Base-by-base conservation (phyloP, 176 grass and related monocot species). In the Triticum aestivum region DNA sequence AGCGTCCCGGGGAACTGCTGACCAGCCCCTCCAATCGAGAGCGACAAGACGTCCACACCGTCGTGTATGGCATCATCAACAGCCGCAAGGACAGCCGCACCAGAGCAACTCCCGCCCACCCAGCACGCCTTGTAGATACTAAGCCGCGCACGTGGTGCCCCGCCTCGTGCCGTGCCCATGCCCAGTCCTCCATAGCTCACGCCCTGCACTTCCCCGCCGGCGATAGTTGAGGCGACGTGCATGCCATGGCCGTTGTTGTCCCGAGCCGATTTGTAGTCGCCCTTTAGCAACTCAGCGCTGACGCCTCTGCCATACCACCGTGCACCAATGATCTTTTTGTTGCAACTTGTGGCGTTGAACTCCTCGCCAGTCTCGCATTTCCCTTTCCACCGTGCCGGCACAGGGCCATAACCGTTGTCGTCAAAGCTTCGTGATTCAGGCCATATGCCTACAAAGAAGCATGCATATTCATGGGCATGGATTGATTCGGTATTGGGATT, bases 361-460 rank as follows among this genome's bases (percentile, higher is more conserved):
- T 3, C 30, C 1, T 21, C 11, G 1, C 93, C 90, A 6, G 44
- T 27, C 61, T 91, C 76, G 34, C 93, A 95, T 63, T 3, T 35
- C 1, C 93, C 93, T 39, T 29, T 92, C 93, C 93, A 95, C 20
- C 82, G 9, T 0, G 72, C 30, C 0, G 93, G 90, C 3, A 76
- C n/a, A 3, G 90, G 90, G 4, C 85, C 82, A 21, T 86, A 92
- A 2, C 90, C 90, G 0, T 65, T 65, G 26, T 90, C 88, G 3
- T 84, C 35, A 5, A 95, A 95, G 75, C 90, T 95, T 71, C 37
- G 74, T 4, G 93, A 95, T 86, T 95, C 93, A 4, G 93, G 93
- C 90, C 93, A 92, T 45, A 92, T 89, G 17, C 90, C 86, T 51
- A 18, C 17, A 33, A 51, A 51, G 47, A 51, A 5, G 21, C 30